These are phyloP conservation scores for Sugiyamaella novakii DNA, from an alignment of 1,139 yeast genomes.

Conservation along the genomic window DNA sequence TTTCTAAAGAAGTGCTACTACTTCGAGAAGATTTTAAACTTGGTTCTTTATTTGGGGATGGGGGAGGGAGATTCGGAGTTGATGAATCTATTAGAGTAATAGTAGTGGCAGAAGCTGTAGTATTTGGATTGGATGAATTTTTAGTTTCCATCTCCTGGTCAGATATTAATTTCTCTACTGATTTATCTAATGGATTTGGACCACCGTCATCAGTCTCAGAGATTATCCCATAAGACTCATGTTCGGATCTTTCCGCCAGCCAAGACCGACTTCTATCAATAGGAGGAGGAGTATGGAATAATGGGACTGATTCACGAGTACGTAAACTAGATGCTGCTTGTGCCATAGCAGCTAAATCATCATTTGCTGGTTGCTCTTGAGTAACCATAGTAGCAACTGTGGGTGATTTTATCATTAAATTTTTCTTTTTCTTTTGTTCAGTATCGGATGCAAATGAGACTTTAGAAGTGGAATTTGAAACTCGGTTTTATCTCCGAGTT, in stretches of 20 bases:
- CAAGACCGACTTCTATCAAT: constrained; percentile 29
- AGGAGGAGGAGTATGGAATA: constrained; percentile 36
- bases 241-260: constrained; percentile 30
- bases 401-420: constrained; percentile 2
- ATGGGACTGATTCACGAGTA: constrained; percentile 6
- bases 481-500: not conserved
- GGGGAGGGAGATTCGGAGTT: too few relatives aligned
- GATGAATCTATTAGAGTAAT: too few relatives aligned
- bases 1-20: constrained; percentile 14
- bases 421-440: not conserved
- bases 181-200: too few relatives aligned
- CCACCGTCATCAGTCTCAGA: not conserved
- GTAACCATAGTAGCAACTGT: not conserved
- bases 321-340: constrained; percentile 14
- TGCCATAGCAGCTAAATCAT: constrained; percentile 14
- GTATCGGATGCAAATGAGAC: not conserved
- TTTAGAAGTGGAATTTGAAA: too few relatives aligned
- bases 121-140: too few relatives aligned
- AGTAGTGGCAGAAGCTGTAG: too few relatives aligned
- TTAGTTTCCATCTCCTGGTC: too few relatives aligned
- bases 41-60: constrained; percentile 6
- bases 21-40: constrained; percentile 15
- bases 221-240: constrained; percentile 32
- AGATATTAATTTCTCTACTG: too few relatives aligned
- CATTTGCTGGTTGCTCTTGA: not conserved